Evolutionary conservation across 805 yeast species (phyloP), one percentile per base, ranked within the genome.

Genomic region (Kregervanrija pseudodelftensis): DNA sequence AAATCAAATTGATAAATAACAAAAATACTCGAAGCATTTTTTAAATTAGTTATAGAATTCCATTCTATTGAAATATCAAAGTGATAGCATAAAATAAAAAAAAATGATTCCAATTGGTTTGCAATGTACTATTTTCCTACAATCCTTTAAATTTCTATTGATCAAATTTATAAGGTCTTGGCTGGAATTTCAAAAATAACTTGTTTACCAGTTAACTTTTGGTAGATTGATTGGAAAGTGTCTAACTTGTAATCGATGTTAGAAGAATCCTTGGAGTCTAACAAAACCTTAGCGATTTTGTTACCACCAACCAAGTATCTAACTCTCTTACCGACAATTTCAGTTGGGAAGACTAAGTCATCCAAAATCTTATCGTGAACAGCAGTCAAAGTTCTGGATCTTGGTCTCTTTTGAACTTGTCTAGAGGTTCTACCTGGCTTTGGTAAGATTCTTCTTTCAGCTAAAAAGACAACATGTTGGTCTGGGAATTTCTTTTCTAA

Each of bases 401-500:
- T 88, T 74, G 99, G 99, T 82, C 99, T 90, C 90, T 93, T 90
- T 80, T 93, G 99, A 66, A 72, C 75, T 74, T 83, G 86, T 81
- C 89, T 87, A 53, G 96, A 79, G 68, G 82, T 77, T 79, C 98
- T 89, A 67, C 95, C 86, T 73, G 98, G 97, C 82, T 88, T 91
- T 78, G 98, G 96, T 70, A 93, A 81, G 78, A 91, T 93, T 79
- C 96, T 88, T 80, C 99, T 88, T 82, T 91, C 98, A 70, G 97
- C 98, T 70, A 91, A 83, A 88, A 91, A 88, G 65, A 93, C 91
- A 74, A 91, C 96, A 74, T 93, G 97, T 74, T 95, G 87, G 82
- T 91, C 99, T 72, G 97, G 95, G 90, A 91, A 93, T 80, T 93
- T 91, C 95, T 91, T 91, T 80, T 91, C 99, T 73, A 91, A 85